phyloP scores from a whole-genome alignment of 2,329 filamentous ascomycete species.

The Blastomyces gilchristii region DNA sequence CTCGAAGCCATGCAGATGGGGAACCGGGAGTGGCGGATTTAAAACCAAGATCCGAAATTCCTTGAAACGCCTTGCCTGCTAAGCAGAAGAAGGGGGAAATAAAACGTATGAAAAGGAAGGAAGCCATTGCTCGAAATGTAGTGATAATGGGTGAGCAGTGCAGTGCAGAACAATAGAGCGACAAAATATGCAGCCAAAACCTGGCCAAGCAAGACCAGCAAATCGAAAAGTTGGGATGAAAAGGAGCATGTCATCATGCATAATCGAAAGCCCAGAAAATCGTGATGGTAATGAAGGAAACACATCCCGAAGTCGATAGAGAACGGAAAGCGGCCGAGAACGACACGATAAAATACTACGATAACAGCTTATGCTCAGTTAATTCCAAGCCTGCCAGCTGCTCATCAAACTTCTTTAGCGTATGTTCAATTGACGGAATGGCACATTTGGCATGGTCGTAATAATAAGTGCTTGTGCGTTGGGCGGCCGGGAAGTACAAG shows the following conservation, averaged over 20 bases:
- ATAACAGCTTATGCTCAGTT: constrained; percentile 10
- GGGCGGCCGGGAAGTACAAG: constrained; percentile 16
- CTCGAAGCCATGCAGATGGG: not conserved
- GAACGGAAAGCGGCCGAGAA: not conserved
- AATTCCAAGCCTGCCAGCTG: constrained; percentile 13
- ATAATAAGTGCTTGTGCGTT: constrained; percentile 16
- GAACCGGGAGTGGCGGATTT: not conserved
- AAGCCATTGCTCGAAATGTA: not conserved
- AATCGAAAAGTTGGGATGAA: not conserved
- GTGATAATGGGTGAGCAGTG: not conserved
- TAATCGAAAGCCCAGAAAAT: not conserved
- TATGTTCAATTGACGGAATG: constrained; percentile 14
- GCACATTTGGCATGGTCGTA: constrained; percentile 16
- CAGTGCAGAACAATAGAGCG: not conserved
- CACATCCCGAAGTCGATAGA: not conserved
- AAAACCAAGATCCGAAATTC: not conserved
- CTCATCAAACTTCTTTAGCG: constrained; percentile 13
- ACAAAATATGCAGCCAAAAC: not conserved
- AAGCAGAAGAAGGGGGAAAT: not conserved
- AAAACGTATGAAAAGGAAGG: not conserved
- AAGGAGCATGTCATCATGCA: not conserved
- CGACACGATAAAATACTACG: not conserved
- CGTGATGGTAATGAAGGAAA: not conserved
- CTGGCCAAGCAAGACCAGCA: not conserved
- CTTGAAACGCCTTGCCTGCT: not conserved